Base-by-base conservation (phyloP, 352 stramenopile species). In the Phytophthora sansomeana region DNA sequence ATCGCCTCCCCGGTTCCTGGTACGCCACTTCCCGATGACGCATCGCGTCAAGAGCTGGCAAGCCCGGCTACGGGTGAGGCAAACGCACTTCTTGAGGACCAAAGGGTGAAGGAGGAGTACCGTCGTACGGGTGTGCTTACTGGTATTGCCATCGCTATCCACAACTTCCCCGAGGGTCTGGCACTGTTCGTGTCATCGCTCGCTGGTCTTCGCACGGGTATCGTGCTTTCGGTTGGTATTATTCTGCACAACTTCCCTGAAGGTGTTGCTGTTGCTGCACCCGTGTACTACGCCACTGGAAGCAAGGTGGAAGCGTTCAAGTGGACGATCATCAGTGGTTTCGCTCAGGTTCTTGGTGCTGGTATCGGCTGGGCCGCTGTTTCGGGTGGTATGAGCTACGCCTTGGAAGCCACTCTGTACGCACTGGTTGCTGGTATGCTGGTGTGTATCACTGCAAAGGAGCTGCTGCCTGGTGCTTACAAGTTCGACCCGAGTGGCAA, bases 231-330 rank as follows among this genome's bases (percentile, higher is more conserved):
- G 1, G 73, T 99, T 48, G 96, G 92, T 17, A 99, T 99, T 67
- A 97, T 93, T 9, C 84, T 99, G 29, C 97, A 99, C 80, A 99
- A 99, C 69, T 97, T 99, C 63, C 97, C 97, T 0, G 97, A 99
- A 61, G 97, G 97, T 16, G 69, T 99, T 10, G 97, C 93, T 52
- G 92, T 99, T 13, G 92, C 96, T 29, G 89, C 98, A 8, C 97
- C 97, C 0, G 91, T 99, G 11, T 99, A 99, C 76, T 99, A 98
- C 71, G 95, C 96, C 3, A 99, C 97, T 1, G 96, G 96, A 8
- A 97, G 90, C 68, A 87, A 95, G 11, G 63, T 80, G 24, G 92
- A 98, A 49, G 96, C 91, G 1, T 98, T 99, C 75, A 78, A 92
- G 42, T 98, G 93, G 94, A 95, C 89, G 16, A 63, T 81, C 8